phyloP scores from a whole-genome alignment of 495 filamentous ascomycete species.

The Neohortaea acidophila region DNA sequence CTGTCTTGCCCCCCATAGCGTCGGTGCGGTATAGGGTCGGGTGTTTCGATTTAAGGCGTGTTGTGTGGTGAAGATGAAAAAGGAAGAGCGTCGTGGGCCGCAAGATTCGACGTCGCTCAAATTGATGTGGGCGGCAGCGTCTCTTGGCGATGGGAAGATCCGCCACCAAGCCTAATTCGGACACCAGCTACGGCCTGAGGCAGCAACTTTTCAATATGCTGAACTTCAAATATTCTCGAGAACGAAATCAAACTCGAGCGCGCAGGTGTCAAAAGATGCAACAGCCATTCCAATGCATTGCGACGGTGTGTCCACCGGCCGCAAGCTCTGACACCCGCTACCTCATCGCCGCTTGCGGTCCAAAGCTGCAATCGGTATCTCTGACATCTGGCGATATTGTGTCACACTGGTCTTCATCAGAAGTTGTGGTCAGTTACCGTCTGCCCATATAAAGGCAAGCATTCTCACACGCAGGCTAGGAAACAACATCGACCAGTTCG shows the following conservation, averaged over 20 bases:
- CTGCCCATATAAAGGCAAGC: background rate
- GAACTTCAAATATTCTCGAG: too few relatives aligned
- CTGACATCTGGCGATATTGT: conserved; percentile 1
- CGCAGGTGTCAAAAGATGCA: too few relatives aligned
- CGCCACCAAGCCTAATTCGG: too few relatives aligned
- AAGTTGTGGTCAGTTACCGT: background rate
- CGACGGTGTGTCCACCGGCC: background rate
- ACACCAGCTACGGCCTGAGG: too few relatives aligned
- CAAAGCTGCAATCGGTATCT: conserved; percentile 4
- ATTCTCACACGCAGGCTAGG: background rate
- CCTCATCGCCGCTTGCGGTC: conserved; percentile 12
- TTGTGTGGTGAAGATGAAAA: background rate
- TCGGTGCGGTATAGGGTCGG: conserved; percentile 29
- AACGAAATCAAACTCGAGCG: too few relatives aligned
- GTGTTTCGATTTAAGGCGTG: conserved; percentile 12
- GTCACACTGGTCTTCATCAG: conserved; percentile 8
- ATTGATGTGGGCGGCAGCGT: too few relatives aligned
- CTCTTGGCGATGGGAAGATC: too few relatives aligned
- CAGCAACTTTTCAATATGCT: too few relatives aligned
- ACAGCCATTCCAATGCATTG: conserved; percentile 12
- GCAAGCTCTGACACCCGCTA: background rate
- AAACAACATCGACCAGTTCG: too few relatives aligned
- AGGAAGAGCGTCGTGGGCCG: too few relatives aligned
- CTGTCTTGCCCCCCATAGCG: conserved; percentile 98
- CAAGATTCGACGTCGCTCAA: too few relatives aligned